These are phyloP conservation scores for Aspergillus sojae DNA, from an alignment of 2,329 filamentous ascomycete species.

Conservation along the genomic window DNA sequence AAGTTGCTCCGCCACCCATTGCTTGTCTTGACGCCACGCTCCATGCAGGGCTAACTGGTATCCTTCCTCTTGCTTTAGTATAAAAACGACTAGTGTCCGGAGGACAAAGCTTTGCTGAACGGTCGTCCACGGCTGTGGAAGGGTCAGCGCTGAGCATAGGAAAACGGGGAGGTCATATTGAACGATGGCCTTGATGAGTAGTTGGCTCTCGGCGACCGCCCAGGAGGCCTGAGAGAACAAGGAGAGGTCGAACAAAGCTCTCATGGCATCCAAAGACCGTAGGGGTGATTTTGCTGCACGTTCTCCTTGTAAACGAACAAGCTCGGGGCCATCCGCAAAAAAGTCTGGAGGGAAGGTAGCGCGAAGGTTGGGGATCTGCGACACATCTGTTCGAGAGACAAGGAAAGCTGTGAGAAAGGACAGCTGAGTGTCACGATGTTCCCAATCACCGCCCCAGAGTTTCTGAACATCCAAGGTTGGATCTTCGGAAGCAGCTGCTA, in stretches of 20 bases:
- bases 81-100: conserved; percentile 73
- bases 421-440: conserved; percentile 81
- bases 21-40: conserved; percentile 85
- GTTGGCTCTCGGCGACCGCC: conserved; percentile 56
- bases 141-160: conserved; percentile 51
- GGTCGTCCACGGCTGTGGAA: conserved; percentile 53
- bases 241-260: conserved; percentile 65
- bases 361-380: conserved; percentile 78
- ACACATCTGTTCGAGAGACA: conserved; percentile 76
- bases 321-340: conserved; percentile 63
- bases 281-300: conserved; percentile 80
- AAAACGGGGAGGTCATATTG: conserved; percentile 56
- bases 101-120: conserved; percentile 53
- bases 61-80: conserved; percentile 74
- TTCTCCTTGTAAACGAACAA: conserved; percentile 62
- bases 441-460: conserved; percentile 89
- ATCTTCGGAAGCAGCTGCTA: conserved; percentile 67
- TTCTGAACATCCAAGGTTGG: conserved; percentile 78
- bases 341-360: conserved; percentile 72
- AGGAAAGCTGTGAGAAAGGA: conserved; percentile 92
- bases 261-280: conserved; percentile 82
- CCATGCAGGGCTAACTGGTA: conserved; percentile 89
- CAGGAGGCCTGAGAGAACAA: conserved; percentile 62
- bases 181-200: conserved; percentile 63
- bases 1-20: conserved; percentile 81